Evolutionary conservation across 805 yeast species (phyloP).

Genomic region (Kodamaea restingae): DNA sequence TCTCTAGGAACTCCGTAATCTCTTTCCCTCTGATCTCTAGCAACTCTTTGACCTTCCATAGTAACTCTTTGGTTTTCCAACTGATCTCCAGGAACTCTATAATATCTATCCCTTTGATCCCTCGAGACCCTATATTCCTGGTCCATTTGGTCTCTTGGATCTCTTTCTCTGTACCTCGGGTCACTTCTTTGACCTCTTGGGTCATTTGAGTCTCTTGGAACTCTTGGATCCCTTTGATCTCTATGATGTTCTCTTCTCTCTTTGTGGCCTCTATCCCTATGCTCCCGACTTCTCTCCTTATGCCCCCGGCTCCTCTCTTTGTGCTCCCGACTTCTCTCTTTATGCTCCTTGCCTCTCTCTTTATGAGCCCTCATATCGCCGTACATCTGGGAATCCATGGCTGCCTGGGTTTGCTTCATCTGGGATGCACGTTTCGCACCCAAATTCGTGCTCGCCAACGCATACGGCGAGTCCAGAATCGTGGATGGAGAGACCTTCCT

Average conservation of each 20-base stretch:
- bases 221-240: not conserved
- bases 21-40: not conserved
- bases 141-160: not conserved
- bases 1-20: not conserved
- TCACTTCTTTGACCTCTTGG: too few species aligned
- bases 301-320: not conserved
- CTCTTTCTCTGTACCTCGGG: not conserved
- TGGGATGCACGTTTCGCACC: slow-evolving; percentile 1
- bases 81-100: not conserved
- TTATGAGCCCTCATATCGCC: not conserved
- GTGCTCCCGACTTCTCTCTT: not conserved
- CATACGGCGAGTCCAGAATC: slow-evolving; percentile 3
- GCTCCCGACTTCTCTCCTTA: not conserved
- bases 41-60: not conserved
- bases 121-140: not conserved
- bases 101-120: not conserved
- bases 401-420: slow-evolving; percentile 2
- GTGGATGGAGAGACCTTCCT: slow-evolving; percentile 1
- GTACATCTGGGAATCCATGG: slow-evolving; percentile 1
- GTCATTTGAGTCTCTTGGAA: too few species aligned
- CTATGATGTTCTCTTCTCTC: slow-evolving; percentile 3
- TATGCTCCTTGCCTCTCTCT: not conserved
- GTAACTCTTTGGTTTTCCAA: not conserved
- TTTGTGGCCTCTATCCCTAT: too few species aligned
- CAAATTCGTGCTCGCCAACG: slow-evolving; percentile 1